These are phyloP conservation scores for Cenococcum geophilum DNA, from an alignment of 495 filamentous ascomycete species.

Conservation along the genomic window DNA sequence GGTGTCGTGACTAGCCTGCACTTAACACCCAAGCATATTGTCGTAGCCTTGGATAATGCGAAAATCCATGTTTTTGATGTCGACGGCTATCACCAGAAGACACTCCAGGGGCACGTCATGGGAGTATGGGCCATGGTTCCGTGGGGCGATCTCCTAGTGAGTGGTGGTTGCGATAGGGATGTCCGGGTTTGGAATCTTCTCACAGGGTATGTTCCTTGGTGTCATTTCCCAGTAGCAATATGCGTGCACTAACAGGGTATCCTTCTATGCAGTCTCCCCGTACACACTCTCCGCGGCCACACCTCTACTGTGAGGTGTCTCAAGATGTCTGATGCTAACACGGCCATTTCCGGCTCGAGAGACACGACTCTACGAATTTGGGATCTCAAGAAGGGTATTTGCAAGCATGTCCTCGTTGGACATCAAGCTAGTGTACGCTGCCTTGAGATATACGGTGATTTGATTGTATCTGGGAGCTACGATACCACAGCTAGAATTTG, in stretches of 20 bases:
- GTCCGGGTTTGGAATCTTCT: conserved; percentile 96
- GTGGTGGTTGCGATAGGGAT: conserved; percentile 93
- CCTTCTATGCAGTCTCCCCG: conserved; percentile 38
- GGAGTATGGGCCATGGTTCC: conserved; percentile 99
- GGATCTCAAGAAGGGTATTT: conserved; percentile 82
- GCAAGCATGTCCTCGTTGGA: conserved; percentile 85
- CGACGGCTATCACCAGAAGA: conserved; percentile 78
- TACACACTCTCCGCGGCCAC: conserved; percentile 86
- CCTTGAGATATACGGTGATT: conserved; percentile 89
- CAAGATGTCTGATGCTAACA: conserved; percentile 91
- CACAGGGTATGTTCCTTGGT: conserved; percentile 62
- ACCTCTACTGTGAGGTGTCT: conserved; percentile 95
- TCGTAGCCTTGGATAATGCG: conserved; percentile 95
- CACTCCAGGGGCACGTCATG: conserved; percentile 93
- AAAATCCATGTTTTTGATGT: conserved; percentile 98
- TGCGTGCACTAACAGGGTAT: conserved; percentile 64
- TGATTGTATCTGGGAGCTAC: conserved; percentile 94
- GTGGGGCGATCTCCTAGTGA: conserved; percentile 92
- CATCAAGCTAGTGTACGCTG: conserved; percentile 96
- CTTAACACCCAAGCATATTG: conserved; percentile 89
- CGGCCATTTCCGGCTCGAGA: conserved; percentile 90
- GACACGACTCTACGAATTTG: conserved; percentile 93
- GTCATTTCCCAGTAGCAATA: no score
- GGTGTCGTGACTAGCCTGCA: conserved; percentile 95
- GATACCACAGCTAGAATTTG: conserved; percentile 95